A percentile compares a stretch with the other conserved stretches of the same genome.
Evolutionary conservation across 352 stramenopile species (phyloP).

Genomic region (Pythium oligandrum): DNA sequence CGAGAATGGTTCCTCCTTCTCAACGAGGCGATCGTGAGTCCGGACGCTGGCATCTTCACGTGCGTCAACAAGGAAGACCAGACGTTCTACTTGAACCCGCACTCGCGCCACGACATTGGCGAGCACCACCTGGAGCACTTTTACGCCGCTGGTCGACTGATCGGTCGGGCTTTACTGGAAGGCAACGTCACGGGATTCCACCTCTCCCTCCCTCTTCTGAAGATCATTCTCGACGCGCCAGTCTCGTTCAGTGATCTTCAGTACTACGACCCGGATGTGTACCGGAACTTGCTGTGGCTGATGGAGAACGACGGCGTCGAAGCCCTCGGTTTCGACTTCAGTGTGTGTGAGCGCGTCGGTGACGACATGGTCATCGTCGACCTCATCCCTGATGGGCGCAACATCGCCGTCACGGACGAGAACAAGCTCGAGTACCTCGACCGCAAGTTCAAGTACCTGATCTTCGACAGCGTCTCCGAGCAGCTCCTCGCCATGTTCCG

Average conservation of each 20-base stretch:
- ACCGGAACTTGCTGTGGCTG: slow-evolving; percentile 51
- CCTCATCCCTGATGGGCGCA: slow-evolving; percentile 41
- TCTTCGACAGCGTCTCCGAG: slow-evolving; percentile 87
- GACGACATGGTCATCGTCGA: slow-evolving; percentile 24
- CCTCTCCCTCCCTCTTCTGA: slow-evolving; percentile 93
- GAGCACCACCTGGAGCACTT: slow-evolving; percentile 61
- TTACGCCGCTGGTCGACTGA: slow-evolving; percentile 35
- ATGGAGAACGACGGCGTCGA: slow-evolving; percentile 41
- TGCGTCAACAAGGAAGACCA: slow-evolving; percentile 36
- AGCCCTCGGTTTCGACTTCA: slow-evolving; percentile 42
- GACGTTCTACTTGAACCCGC: slow-evolving; percentile 47
- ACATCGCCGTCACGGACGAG: slow-evolving; percentile 88
- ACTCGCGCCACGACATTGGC: slow-evolving; percentile 45
- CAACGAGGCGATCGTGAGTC: slow-evolving; percentile 38
- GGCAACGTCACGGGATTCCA: slow-evolving; percentile 91
- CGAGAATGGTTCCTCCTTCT: slow-evolving; percentile 84
- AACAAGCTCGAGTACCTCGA: slow-evolving; percentile 94
- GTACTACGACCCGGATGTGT: slow-evolving; percentile 49
- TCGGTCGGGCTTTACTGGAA: slow-evolving; percentile 68
- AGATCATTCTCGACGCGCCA: slow-evolving; percentile 93
- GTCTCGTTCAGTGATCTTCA: slow-evolving; percentile 92
- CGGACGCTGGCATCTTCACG: slow-evolving; percentile 41
- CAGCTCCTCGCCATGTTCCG: slow-evolving; percentile 89
- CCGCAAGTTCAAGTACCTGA: slow-evolving; percentile 87
- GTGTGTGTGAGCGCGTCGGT: background rate